phyloP scores from a whole-genome alignment of 1,284 basidiomycete genomes.

The Porogramme epimiltina region DNA sequence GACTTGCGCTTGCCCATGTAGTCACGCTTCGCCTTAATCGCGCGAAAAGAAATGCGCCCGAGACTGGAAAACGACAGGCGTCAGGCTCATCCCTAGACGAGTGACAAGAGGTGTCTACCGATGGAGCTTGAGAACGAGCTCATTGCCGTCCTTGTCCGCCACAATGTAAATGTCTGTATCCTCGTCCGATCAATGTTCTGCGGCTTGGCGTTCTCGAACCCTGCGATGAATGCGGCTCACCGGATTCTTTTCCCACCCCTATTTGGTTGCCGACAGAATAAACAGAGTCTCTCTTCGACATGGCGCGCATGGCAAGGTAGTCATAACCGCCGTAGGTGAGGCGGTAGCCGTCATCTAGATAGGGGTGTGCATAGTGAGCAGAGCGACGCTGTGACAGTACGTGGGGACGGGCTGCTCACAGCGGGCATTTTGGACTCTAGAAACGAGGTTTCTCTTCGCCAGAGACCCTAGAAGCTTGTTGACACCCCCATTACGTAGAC shows the following conservation, averaged over 20 bases:
- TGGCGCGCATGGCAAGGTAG: conserved; percentile 90
- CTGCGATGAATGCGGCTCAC: conserved; percentile 39
- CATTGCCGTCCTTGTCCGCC: conserved; percentile 78
- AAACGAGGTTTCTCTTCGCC: conserved; percentile 90
- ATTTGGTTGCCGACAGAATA: conserved; percentile 95
- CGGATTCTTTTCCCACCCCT: conserved; percentile 97
- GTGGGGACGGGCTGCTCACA: conserved; percentile 53
- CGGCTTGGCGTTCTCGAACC: too few relatives aligned
- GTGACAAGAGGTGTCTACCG: conserved; percentile 48
- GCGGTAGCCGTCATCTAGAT: conserved; percentile 92
- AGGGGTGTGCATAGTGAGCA: not conserved
- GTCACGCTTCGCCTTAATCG: conserved; percentile 96
- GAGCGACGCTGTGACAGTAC: not conserved
- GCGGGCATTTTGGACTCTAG: conserved; percentile 88
- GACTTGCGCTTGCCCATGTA: conserved; percentile 96
- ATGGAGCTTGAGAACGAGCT: conserved; percentile 92
- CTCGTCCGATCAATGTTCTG: not conserved
- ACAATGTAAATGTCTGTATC: conserved; percentile 91
- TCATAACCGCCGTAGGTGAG: conserved; percentile 98
- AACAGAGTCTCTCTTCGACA: conserved; percentile 88
- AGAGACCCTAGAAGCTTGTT: conserved; percentile 92
- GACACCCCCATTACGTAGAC: conserved; percentile 87
- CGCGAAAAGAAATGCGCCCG: conserved; percentile 94
- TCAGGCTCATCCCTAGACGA: not conserved
- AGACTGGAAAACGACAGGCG: conserved; percentile 53